Evolutionary conservation across 2,329 filamentous ascomycete species (phyloP).

Genomic region (Stagonosporopsis chrysanthemi): DNA sequence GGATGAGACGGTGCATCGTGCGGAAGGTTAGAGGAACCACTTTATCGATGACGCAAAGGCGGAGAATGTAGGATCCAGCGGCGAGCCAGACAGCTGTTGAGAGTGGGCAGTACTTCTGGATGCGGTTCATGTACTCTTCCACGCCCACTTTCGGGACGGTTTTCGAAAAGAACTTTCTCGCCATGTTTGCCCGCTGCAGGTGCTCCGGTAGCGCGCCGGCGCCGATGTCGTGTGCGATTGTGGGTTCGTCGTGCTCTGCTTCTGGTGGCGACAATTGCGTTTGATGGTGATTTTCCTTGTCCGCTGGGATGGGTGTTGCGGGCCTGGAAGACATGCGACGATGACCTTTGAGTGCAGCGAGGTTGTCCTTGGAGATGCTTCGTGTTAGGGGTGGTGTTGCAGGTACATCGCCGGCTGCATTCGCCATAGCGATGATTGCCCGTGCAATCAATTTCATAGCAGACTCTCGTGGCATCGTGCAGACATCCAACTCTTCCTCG

Average conservation of each 20-base stretch:
- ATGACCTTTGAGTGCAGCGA: constrained; percentile 35
- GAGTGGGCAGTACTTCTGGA: constrained; percentile 92
- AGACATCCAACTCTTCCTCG: constrained; percentile 69
- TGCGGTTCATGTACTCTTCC: constrained; percentile 82
- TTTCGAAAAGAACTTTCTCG: constrained; percentile 92
- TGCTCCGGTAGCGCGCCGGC: constrained; percentile 75
- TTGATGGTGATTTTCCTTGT: constrained; percentile 50
- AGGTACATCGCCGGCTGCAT: constrained; percentile 78
- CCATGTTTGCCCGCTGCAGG: constrained; percentile 83
- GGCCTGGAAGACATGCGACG: constrained; percentile 49
- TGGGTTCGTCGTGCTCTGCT: constrained; percentile 58
- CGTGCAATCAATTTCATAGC: constrained; percentile 82
- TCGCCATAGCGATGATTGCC: constrained; percentile 65
- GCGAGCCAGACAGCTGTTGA: constrained; percentile 93
- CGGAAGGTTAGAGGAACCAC: constrained; percentile 81
- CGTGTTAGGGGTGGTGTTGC: constrained; percentile 76
- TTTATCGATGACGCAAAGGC: constrained; percentile 75
- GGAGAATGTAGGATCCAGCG: constrained; percentile 85
- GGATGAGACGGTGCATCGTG: constrained; percentile 84
- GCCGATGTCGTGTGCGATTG: constrained; percentile 56
- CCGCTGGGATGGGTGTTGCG: constrained; percentile 49
- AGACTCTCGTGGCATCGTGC: constrained; percentile 73
- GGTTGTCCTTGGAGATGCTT: constrained; percentile 59
- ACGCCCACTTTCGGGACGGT: constrained; percentile 82
- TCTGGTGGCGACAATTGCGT: constrained; percentile 58